Conservation (phyloP, 1,139 yeast genomes). For the Hyphopichia burtonii region DNA sequence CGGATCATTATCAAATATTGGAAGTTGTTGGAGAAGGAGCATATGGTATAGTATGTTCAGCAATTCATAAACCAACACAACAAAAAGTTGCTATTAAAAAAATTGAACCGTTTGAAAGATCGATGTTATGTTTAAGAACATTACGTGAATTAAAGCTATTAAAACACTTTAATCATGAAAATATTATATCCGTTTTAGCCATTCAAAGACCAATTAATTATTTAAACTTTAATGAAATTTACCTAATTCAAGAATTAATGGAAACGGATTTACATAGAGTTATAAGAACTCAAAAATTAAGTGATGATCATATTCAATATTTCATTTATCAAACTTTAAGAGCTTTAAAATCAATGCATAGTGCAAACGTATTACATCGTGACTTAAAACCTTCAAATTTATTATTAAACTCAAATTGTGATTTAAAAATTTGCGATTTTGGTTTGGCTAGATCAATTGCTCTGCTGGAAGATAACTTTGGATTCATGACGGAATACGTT, state of each 20-base stretch:
- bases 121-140: constrained; percentile 89
- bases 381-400: constrained; percentile 91
- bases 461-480: constrained; percentile 42
- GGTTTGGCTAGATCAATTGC: constrained; percentile 73
- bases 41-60: constrained; percentile 93
- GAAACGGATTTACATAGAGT: constrained; percentile 93
- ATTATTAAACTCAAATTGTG: constrained; percentile 87
- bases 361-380: constrained; percentile 88
- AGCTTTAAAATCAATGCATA: constrained; percentile 87
- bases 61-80: constrained; percentile 81
- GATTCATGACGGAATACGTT: constrained; percentile 92
- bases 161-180: constrained; percentile 87
- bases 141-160: constrained; percentile 84
- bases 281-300: constrained; percentile 76
- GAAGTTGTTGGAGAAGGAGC: constrained; percentile 98
- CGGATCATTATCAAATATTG: constrained; percentile 79
- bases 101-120: constrained; percentile 89
- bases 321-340: constrained; percentile 87
- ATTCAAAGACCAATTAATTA: constrained; percentile 82
- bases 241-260: constrained; percentile 92
- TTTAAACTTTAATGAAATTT: constrained; percentile 81
- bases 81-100: constrained; percentile 94
- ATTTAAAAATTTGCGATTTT: constrained; percentile 90
- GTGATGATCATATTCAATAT: constrained; percentile 93
- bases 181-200: constrained; percentile 86